Evolutionary conservation across 192 early-diverging fungal genomes (phyloP).

Genomic region (Entophlyctis helioformis): DNA sequence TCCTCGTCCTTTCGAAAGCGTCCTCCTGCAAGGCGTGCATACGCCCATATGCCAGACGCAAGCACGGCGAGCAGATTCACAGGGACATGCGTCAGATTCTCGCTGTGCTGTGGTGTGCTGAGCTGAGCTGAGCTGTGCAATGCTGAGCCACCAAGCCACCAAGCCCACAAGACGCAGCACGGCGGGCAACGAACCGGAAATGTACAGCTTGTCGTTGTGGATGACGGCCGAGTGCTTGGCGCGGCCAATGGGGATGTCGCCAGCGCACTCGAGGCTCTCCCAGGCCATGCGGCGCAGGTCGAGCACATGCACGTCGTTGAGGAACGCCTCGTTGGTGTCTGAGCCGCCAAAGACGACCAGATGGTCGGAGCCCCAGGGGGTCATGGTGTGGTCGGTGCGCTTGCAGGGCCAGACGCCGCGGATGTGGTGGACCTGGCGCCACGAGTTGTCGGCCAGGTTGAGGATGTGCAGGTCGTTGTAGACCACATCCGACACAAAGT

Average conservation of each 20-base stretch:
- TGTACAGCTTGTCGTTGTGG: conserved; percentile 48
- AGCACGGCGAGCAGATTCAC: too few species aligned
- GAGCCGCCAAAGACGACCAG: conserved; percentile 56
- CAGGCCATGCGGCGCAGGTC: conserved; percentile 47
- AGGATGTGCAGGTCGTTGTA: conserved; percentile 52
- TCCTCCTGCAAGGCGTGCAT: too few species aligned
- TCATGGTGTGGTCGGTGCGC: conserved; percentile 50
- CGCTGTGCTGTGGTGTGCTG: not conserved
- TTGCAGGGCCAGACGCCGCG: conserved; percentile 39
- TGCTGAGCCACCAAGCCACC: too few species aligned
- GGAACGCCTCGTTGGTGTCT: conserved; percentile 37
- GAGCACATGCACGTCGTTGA: conserved; percentile 47
- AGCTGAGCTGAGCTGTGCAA: too few species aligned
- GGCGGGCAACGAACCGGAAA: conserved; percentile 36
- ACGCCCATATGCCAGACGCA: too few species aligned
- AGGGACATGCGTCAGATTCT: too few species aligned
- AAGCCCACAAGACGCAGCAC: too few species aligned
- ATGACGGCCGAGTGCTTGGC: conserved; percentile 50
- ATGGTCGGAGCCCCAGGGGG: conserved; percentile 40
- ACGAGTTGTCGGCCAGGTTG: conserved; percentile 25
- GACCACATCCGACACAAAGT: too few species aligned
- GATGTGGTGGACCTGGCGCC: conserved; percentile 40
- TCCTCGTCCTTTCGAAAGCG: too few species aligned
- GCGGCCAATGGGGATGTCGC: conserved; percentile 33
- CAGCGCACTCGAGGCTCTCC: conserved; percentile 37